Base-by-base conservation (phyloP, 768 basidiomycete species). In the Lentinula guzmanii region DNA sequence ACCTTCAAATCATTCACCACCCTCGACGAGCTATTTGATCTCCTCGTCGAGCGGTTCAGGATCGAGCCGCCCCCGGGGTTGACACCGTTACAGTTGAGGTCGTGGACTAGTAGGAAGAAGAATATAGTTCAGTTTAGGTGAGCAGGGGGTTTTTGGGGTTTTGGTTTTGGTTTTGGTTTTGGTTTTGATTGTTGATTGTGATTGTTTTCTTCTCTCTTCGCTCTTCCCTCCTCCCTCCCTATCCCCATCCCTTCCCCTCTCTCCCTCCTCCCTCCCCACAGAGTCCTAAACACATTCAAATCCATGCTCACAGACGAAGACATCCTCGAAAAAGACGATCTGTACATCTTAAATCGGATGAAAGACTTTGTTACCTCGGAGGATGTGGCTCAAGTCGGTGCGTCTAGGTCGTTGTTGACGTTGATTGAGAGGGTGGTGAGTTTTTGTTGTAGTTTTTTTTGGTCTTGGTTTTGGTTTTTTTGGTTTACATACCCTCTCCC, bases 1-100 rank as follows among this genome's bases (percentile, higher is more conserved):
- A 97, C 96, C 0, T 97, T 93, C 79, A 93, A 95, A 69, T 95
- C 93, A 0, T 98, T 98, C 73, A 92, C 91, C 15, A 87, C 86
- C 5, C 77, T 91, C 50, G 84, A 91, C 60, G 88, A 93, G 52
- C 76, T 98, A 8, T 88, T 96, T 59, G 87, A 93, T 61, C 79
- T 90, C 16, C 85, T 98, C 18, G 82, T 90, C 6, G 79, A 82
- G 48, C 86, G 96, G 16, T 98, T 94, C 75, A 79, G 82, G 66
- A 87, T 95, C 31, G 79, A 83, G 53, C 81, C 91, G 24, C 96
- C 95, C 0, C 78, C 82, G 5, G 86, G 82, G 5, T 69, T 98
- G 41, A 79, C 76, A 8, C 73, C 78, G 0, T 66, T 76, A 5
- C 89, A 99, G 71, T 71, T 78, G 41, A 82, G 85, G 52, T 86